Evolutionary conservation across 1,139 yeast genomes (phyloP), one percentile per base, ranked within the genome.

Genomic region (Lodderomyces elongisporus): DNA sequence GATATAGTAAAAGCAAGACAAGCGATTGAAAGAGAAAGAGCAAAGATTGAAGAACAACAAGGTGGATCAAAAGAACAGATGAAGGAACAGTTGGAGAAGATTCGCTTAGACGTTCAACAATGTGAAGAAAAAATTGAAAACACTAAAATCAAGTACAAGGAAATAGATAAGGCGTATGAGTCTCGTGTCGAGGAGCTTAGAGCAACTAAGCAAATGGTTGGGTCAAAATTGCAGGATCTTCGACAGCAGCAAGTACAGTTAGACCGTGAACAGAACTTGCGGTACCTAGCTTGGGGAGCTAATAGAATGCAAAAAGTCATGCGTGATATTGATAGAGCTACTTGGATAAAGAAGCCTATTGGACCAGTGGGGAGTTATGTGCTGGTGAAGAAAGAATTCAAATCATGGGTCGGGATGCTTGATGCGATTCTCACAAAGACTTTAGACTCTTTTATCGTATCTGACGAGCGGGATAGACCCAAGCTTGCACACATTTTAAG

Each of bases 341-440:
- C 34, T 60, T 84, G 73, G 68, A 65, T 62, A 14, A 44, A 52
- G 2, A 49, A 46, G 15, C 95, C 95, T 0, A 54, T 84, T n/a
- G 98, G 98, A 0, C 99, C 99, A 0, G 40, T 89, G 1, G 97
- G 96, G 0, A 47, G 66, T 6, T 62, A 62, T 39, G 65, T 88
- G 3, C 65, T 73, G 7, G 62, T 91, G 12, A 83, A 77, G 44
- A 52, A 58, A 2, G 76, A 70, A 14, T 74, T 59, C 43, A 59
- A 66, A n/a, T 55, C 66, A 27, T 89, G 89, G 89, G 60, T 71
- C 5, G 70, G 70, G 14, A 53, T 84, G 3, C 53, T 91, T 10
- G 93, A 85, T 46, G 54, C 74, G 0, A 51, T 64, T 1, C 52
- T 65, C 12, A 64, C 66, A 3, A 58, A 63, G 12, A 56, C 75